These are phyloP conservation scores for Oehlia diaphana DNA, from an alignment of 192 early-diverging fungal genomes.

Conservation along the genomic window DNA sequence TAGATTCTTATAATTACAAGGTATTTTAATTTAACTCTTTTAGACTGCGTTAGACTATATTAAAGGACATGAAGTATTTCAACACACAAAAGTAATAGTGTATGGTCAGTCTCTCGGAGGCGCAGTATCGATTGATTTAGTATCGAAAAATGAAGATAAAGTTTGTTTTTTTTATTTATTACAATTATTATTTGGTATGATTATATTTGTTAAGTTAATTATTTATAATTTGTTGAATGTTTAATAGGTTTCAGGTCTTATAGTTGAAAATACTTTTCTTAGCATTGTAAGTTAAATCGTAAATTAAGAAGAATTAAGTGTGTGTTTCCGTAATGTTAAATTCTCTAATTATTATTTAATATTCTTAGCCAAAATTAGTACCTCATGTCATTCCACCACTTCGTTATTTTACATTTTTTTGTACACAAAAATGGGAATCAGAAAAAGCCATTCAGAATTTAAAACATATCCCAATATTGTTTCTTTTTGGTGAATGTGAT, in stretches of 20 bases:
- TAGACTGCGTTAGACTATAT: slow-evolving; percentile 86
- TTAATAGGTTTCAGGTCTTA: slow-evolving; percentile 66
- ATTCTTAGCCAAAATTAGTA: slow-evolving; percentile 74
- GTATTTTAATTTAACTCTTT: background rate
- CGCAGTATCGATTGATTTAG: slow-evolving; percentile 88
- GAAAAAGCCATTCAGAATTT: slow-evolving; percentile 69
- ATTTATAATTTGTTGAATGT: background rate
- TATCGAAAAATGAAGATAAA: slow-evolving; percentile 68
- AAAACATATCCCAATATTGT: slow-evolving; percentile 67
- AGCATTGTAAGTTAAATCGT: slow-evolving; percentile 58
- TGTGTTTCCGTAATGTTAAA: background rate
- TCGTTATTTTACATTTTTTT: slow-evolving; percentile 71
- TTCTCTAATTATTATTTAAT: too few relatives aligned
- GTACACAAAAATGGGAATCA: slow-evolving; percentile 88
- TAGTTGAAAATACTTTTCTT: slow-evolving; percentile 94
- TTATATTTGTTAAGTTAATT: background rate
- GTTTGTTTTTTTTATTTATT: background rate
- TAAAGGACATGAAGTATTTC: slow-evolving; percentile 65
- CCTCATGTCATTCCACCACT: slow-evolving; percentile 80
- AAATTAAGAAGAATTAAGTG: too few relatives aligned
- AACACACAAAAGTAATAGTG: slow-evolving; percentile 77
- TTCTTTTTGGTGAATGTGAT: slow-evolving; percentile 79
- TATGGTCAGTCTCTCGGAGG: slow-evolving; percentile 97
- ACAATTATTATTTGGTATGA: too few relatives aligned
- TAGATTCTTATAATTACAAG: background rate